Conservation (phyloP, 2,329 filamentous ascomycete genomes). For the Diplodia sapinea region DNA sequence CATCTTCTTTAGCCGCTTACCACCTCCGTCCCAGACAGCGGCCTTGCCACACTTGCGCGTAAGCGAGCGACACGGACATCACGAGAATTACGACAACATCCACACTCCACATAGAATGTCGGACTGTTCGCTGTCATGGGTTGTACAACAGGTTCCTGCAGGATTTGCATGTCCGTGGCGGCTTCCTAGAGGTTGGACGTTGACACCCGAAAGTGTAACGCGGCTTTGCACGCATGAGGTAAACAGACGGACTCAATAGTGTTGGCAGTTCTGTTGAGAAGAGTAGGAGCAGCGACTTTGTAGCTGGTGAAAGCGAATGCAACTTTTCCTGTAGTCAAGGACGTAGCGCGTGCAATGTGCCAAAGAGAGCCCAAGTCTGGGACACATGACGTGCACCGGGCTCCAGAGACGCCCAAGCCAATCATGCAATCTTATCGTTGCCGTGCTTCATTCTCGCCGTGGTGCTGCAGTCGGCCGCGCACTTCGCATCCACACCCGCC, state of each 20-base stretch:
- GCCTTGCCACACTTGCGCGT: neutral
- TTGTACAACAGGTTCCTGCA: neutral
- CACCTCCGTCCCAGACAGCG: neutral
- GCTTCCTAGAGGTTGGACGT: neutral
- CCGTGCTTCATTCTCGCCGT: conserved; percentile 31
- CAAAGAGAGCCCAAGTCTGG: conserved; percentile 16
- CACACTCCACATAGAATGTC: neutral
- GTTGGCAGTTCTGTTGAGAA: neutral
- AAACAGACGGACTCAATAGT: neutral
- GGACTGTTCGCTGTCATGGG: neutral
- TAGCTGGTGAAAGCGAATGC: conserved; percentile 1
- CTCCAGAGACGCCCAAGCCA: conserved; percentile 22
- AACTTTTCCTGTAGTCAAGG: neutral
- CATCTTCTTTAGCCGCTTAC: neutral
- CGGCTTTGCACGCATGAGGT: neutral
- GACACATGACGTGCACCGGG: conserved; percentile 18
- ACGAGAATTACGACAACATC: neutral
- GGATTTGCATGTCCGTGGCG: neutral
- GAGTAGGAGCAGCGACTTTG: neutral
- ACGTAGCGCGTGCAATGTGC: neutral
- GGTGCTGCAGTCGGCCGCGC: conserved; percentile 28
- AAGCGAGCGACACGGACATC: conserved; percentile 2
- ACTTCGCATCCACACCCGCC: conserved; percentile 29
- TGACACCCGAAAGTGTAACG: neutral
- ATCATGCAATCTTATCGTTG: conserved; percentile 32